Conservation (phyloP, 495 filamentous ascomycete genomes). For the Aspergillus egyptiacus region DNA sequence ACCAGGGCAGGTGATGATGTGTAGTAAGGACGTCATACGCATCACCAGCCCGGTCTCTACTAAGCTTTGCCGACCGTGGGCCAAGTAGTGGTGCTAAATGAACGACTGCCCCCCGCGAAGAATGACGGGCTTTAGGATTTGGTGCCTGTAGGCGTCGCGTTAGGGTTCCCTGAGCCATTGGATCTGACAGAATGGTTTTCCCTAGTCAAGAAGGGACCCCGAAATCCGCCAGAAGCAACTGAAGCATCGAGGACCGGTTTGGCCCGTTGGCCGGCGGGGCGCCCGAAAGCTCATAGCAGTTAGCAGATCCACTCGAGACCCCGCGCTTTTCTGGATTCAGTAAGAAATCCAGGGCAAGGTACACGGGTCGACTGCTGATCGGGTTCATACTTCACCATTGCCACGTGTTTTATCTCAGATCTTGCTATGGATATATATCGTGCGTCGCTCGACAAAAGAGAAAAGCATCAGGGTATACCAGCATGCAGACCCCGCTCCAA, state of each 20-base stretch:
- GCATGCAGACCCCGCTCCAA: too few species aligned
- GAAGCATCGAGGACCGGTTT: constrained; percentile 50
- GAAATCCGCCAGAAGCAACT: constrained; percentile 44
- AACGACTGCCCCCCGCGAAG: constrained; percentile 4
- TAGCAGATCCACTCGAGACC: too few species aligned
- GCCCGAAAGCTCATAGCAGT: constrained; percentile 4
- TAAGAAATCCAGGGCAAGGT: too few species aligned
- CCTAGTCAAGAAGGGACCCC: constrained; percentile 30
- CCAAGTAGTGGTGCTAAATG: constrained; percentile 5
- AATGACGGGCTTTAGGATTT: not conserved
- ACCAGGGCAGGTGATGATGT: not conserved
- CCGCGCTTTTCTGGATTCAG: too few species aligned
- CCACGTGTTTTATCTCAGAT: too few species aligned
- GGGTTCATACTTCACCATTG: too few species aligned
- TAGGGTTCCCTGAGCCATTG: not conserved
- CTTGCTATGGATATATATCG: too few species aligned
- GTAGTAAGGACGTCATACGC: constrained; percentile 6
- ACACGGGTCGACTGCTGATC: too few species aligned
- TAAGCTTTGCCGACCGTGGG: constrained; percentile 2
- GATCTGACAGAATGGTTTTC: not conserved
- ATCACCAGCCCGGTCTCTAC: constrained; percentile 2
- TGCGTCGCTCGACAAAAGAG: too few species aligned
- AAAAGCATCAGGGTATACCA: too few species aligned
- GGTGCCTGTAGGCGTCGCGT: too few species aligned
- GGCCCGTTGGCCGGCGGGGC: constrained; percentile 51